Evolutionary conservation across 805 yeast species (phyloP).

Genomic region (Candida coquimbonensis): DNA sequence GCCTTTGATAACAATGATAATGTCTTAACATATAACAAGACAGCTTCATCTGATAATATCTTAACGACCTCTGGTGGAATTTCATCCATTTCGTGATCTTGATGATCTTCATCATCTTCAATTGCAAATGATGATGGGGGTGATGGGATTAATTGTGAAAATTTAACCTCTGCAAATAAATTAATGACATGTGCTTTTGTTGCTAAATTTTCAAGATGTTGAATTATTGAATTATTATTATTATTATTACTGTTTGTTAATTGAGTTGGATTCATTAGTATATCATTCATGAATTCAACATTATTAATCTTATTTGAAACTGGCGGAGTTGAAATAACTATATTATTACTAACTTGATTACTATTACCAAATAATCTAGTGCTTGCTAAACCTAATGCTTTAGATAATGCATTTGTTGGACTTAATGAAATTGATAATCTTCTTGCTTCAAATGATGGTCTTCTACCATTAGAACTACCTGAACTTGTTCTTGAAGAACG

Average conservation of each 20-base stretch:
- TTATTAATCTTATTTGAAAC: constrained; percentile 3
- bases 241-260: constrained; percentile 2
- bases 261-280: constrained; percentile 10
- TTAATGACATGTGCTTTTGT: constrained; percentile 88
- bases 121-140: constrained; percentile 37
- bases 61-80: constrained; percentile 54
- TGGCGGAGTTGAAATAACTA: constrained; percentile 7
- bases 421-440: constrained; percentile 58
- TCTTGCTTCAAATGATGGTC: constrained; percentile 49
- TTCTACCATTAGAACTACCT: constrained; percentile 39
- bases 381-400: constrained; percentile 83
- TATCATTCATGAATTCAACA: constrained; percentile 6
- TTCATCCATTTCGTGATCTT: constrained; percentile 22
- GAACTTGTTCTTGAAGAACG: constrained; percentile 41
- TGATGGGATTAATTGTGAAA: constrained; percentile 73
- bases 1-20: constrained; percentile 78
- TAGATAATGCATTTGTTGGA: constrained; percentile 83
- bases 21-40: constrained; percentile 76
- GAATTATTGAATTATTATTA: constrained; percentile 27
- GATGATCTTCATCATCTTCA: constrained; percentile 31
- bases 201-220: constrained; percentile 62
- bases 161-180: constrained; percentile 86
- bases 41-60: constrained; percentile 76
- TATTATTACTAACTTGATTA: constrained; percentile 9
- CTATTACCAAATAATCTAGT: constrained; percentile 70